phyloP scores from a whole-genome alignment of 2,329 filamentous ascomycete species.

The Eutypa lata region DNA sequence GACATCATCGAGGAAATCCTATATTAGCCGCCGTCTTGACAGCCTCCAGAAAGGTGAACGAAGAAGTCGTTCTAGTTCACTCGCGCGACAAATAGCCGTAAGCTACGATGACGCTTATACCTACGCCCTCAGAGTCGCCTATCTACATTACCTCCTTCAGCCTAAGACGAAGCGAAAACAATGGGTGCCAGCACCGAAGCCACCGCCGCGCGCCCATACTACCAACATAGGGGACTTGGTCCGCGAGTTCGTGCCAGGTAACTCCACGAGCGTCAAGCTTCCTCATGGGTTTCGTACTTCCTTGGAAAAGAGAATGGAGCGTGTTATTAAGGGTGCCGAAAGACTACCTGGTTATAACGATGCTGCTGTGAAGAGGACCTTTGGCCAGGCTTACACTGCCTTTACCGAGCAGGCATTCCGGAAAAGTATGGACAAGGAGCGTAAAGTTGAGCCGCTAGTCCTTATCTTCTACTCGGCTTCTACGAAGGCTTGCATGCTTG shows the following conservation, averaged over 20 bases:
- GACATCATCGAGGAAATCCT: slow-evolving; percentile 46
- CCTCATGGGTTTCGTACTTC: slow-evolving; percentile 51
- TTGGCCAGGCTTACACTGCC: slow-evolving; percentile 89
- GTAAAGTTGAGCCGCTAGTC: slow-evolving; percentile 86
- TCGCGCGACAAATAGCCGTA: slow-evolving; percentile 44
- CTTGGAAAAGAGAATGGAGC: slow-evolving; percentile 71
- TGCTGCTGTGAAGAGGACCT: slow-evolving; percentile 85
- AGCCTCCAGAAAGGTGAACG: slow-evolving; percentile 40
- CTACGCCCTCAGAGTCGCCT: slow-evolving; percentile 86
- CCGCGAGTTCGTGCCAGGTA: slow-evolving; percentile 70
- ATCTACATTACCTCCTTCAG: slow-evolving; percentile 88
- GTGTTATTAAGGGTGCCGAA: slow-evolving; percentile 78
- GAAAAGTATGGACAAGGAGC: slow-evolving; percentile 89
- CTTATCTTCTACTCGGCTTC: slow-evolving; percentile 96
- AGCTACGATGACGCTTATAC: slow-evolving; percentile 81
- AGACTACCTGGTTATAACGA: slow-evolving; percentile 86
- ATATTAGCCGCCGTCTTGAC: slow-evolving; percentile 41
- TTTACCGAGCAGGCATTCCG: slow-evolving; percentile 87
- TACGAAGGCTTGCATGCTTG: slow-evolving; percentile 78
- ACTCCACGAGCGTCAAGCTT: slow-evolving; percentile 51
- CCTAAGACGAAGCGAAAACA: slow-evolving; percentile 87
- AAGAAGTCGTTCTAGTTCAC: slow-evolving; percentile 43
- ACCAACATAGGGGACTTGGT: slow-evolving; percentile 80
- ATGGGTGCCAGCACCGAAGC: slow-evolving; percentile 68
- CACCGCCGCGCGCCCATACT: slow-evolving; percentile 60